Evolutionary conservation across 805 yeast species (phyloP), one percentile per base, ranked within the genome.

Genomic region (Candida saitoana): DNA sequence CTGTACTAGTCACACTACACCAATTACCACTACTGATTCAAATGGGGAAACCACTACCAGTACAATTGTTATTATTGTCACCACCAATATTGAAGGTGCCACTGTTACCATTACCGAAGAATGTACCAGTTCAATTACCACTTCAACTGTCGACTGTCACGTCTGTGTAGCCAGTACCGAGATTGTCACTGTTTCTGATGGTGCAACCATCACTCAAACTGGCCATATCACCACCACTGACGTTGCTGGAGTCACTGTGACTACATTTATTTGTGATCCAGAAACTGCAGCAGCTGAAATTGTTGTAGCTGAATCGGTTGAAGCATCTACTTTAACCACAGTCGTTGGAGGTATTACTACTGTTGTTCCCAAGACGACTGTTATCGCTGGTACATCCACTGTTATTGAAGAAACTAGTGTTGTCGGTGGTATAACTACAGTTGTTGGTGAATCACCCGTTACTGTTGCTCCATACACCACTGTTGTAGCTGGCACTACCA

Each of bases 41-140:
- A 46, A 45, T 32, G 56, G 56, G 12, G 16, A 38, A 5, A 25
- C 38, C 17, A 30, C 24, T 29, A 49, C 55, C 15, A 48, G 46
- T 12, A 39, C 40, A 6, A 51, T 40, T 32, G 52, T 42, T 16
- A 49, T 50, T 24, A 36, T 47, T 22, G 48, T 51, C 7, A 46
- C 55, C 5, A 52, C 57, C 25, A 44, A 54, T 37, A 35, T 49
- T 3, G 46, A 31, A 20, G 56, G 56, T 7, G 12, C 45, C 27
- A 43, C 32, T n/a, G 45, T 39, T 43, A 49, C 55, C 29, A 43
- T 49, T 11, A 38, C 47, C 19, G 41, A 34, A 32, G 44, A 36
- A 27, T 42, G 47, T 42, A 44, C 45, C 37, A 42, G 48, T 12
- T 36, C 49, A 12, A 38, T 41, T 33, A 40, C 47, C 18, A 41